Evolutionary conservation across 2,329 filamentous ascomycete species (phyloP).

Genomic region (Alternaria ethzedia): DNA sequence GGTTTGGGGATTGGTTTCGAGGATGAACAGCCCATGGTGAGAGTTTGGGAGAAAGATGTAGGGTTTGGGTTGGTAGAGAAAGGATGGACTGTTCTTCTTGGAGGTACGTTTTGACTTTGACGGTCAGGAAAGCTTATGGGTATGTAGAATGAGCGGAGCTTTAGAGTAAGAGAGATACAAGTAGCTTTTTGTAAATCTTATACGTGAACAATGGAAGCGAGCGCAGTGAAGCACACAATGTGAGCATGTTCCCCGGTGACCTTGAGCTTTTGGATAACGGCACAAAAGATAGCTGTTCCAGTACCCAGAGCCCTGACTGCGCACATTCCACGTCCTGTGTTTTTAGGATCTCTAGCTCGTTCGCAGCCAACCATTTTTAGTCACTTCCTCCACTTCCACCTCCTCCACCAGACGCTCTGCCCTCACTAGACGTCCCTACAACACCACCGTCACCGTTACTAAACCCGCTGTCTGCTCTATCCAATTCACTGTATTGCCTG

Average conservation of each 20-base stretch:
- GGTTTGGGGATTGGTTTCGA: not conserved
- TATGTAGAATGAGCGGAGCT: accelerated
- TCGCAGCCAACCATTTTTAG: not conserved
- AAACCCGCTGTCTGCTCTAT: not conserved
- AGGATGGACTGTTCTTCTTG: accelerated
- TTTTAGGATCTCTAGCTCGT: not conserved
- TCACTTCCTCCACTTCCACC: not conserved
- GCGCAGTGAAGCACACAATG: not conserved
- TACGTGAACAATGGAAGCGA: not conserved
- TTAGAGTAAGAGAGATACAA: not conserved
- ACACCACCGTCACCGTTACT: not conserved
- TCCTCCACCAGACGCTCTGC: not conserved
- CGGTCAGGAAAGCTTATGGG: too few relatives aligned
- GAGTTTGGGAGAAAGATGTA: not conserved
- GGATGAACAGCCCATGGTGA: not conserved
- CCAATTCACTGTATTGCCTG: not conserved
- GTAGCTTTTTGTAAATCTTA: not conserved
- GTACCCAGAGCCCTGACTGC: not conserved
- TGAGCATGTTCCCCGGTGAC: not conserved
- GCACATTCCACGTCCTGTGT: not conserved
- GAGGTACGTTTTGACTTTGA: not conserved
- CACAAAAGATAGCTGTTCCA: not conserved
- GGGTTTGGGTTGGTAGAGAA: not conserved
- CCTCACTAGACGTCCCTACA: not conserved
- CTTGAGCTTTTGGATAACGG: not conserved